A percentile compares a stretch with the other conserved stretches of the same genome.
Evolutionary conservation across 129 eudicot genomes (phyloP).

Genomic region (Silybum marianum): DNA sequence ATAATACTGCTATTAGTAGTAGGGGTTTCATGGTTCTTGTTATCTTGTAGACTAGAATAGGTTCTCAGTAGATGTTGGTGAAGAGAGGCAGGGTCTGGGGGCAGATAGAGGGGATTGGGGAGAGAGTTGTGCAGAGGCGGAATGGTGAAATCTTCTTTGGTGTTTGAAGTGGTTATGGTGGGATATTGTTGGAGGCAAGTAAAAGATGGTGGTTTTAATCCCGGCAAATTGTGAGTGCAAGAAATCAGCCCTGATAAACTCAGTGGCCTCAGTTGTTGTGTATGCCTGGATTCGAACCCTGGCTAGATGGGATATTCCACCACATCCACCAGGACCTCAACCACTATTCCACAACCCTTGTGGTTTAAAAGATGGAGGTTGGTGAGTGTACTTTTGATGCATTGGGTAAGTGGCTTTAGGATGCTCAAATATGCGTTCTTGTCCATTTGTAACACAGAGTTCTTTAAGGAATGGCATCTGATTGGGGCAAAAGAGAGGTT

Average conservation of each 20-base stretch:
- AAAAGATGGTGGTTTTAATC: background rate
- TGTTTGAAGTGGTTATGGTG: background rate
- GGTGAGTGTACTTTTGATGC: background rate
- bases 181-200: background rate
- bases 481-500: background rate
- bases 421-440: background rate
- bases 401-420: background rate
- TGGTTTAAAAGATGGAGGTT: background rate
- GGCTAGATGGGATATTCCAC: too few relatives aligned
- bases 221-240: too few relatives aligned
- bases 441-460: background rate
- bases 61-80: background rate
- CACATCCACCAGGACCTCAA: too few relatives aligned
- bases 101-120: background rate
- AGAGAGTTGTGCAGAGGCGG: background rate
- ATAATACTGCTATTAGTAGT: background rate
- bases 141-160: background rate
- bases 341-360: too few relatives aligned
- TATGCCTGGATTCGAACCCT: too few relatives aligned
- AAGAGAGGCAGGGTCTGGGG: background rate
- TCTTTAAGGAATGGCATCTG: constrained; percentile 3
- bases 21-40: background rate
- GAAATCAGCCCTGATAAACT: too few relatives aligned
- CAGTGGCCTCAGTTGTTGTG: too few relatives aligned
- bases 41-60: background rate